phyloP scores from a whole-genome alignment of 2,329 filamentous ascomycete species.

The Anthostomella pinea region DNA sequence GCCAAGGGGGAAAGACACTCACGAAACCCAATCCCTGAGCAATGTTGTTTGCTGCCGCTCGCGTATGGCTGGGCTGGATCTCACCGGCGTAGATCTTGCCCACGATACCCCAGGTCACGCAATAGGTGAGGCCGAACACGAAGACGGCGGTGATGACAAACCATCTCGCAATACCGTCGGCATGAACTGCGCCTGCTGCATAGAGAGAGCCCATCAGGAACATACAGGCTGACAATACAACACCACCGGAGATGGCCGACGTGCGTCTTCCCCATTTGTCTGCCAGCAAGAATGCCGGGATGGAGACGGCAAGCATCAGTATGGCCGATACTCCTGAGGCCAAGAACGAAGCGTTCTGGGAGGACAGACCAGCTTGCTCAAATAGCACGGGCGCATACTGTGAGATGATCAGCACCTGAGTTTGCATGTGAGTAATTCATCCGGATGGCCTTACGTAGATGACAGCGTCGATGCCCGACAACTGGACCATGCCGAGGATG shows the following conservation, averaged over 20 bases:
- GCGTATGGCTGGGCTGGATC: slow-evolving; percentile 54
- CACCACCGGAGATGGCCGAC: slow-evolving; percentile 51
- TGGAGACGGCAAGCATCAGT: slow-evolving; percentile 54
- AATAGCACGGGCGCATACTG: slow-evolving; percentile 62
- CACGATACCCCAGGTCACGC: slow-evolving; percentile 51
- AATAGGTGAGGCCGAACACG: slow-evolving; percentile 46
- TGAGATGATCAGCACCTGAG: too few species aligned
- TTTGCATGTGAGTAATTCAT: too few species aligned
- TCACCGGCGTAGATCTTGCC: slow-evolving; percentile 56
- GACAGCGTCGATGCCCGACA: slow-evolving; percentile 61
- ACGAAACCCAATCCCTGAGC: slow-evolving; percentile 38
- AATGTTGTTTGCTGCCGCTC: slow-evolving; percentile 52
- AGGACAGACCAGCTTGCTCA: slow-evolving; percentile 54
- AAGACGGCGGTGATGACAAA: slow-evolving; percentile 50
- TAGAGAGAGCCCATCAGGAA: slow-evolving; percentile 53
- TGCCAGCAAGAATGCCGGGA: slow-evolving; percentile 54
- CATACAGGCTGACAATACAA: slow-evolving; percentile 48
- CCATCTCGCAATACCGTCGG: slow-evolving; percentile 42
- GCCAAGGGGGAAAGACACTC: slow-evolving; percentile 4
- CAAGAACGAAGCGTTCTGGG: slow-evolving; percentile 53
- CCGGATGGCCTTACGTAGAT: slow-evolving; percentile 47
- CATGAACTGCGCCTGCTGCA: slow-evolving; percentile 41
- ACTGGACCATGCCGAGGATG: slow-evolving; percentile 54
- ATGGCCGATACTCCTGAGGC: slow-evolving; percentile 60
- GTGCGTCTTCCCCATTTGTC: slow-evolving; percentile 57